Base-by-base conservation (phyloP, 768 basidiomycete genomes). In the Inosperma sp. region DNA sequence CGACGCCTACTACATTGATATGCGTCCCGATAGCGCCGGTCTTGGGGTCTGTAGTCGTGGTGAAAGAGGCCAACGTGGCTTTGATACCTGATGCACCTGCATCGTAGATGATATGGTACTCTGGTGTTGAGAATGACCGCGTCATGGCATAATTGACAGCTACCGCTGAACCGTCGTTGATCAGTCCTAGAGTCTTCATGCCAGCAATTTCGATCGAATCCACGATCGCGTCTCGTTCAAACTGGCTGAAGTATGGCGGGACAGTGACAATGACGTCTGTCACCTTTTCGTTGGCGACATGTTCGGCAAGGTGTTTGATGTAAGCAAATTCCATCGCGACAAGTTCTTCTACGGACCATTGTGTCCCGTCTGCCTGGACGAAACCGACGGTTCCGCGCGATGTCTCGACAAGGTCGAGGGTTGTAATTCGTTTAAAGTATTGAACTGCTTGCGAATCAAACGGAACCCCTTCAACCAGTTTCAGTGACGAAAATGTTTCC, bases 101-200 rank as follows among this genome's bases (percentile, higher is more conserved):
- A 60, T 98, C 96, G 68, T 88, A 99, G 52, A 99, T 84, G 58
- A 99, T 68, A 64, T 98, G 94, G 65, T 86, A 81, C 62, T 94
- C 87, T 0, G 83, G 82, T 2, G 36, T 47, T 70, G 86, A 72
- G 74, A 98, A 98, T 2, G 82, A 76, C 41, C 95, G 82, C 2
- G 93, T 93, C 93, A 98, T 96, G 35, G 96, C 96, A 62, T 90
- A 99, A 72, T 99, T 99, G 58, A 98, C 78, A 12, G 93, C 96
- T n/a, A 94, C 86, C 2, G 93, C 91, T 0, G 90, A 83, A 22
- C 95, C 95, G 59, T 99, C 96, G 58, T 93, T 88, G 47, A 99
- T 80, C 52, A 98, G 75, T 0, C 89, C 84, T 26, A 97, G 72
- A 1, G 87, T 84, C 22, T 80, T 80, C 39, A 99, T 70, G 2